Evolutionary conservation across 2,329 filamentous ascomycete genomes (phyloP), one percentile per base, ranked within the genome.

Genomic region (Calonectria pseudoturangicola): DNA sequence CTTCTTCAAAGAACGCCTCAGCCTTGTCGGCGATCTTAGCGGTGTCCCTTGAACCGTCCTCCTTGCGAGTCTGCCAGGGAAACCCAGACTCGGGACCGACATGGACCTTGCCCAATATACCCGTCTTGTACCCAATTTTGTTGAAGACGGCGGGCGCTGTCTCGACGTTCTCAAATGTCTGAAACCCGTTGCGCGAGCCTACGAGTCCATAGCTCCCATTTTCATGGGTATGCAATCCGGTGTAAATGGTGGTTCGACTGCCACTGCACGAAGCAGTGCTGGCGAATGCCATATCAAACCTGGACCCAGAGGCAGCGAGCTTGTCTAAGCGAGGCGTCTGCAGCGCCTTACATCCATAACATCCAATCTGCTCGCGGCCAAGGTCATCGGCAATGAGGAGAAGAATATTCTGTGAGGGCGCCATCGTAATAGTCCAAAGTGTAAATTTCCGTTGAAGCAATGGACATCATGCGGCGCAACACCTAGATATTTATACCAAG

Each of bases 21-120:
- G 83, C 83, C 50, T 81, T 81, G 28, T 84, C 84, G 0, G 87
- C 85, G 9, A 84, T 81, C 75, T 79, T 81, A 15, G 81, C 80
- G 6, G 88, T 86, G 71, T 89, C 84, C 13, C 87, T 82, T 4
- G 80, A 87, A 5, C 80, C 80, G 68, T 86, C 88, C 70, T 85
- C 84, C 30, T 82, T 79, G n/a, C 78, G 66, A 15, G 82, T 74
- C 50, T 86, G 76, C 86, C 87, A 89, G 0, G 85, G 71, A 43
- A 73, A 73, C 66, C 68, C 60, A 13, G 65, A 73, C 8, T 47
- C 69, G 0, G 85, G 87, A 0, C 86, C 86, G 13, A 89, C 87
- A 58, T 89, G 88, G 0, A 89, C 79, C 74, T 89, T 89, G 3
- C 86, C 86, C 2, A 88, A 77, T 27, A 89, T 85, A 0, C 86